Conservation (phyloP, 2,329 filamentous ascomycete species). For the Didymella sp. region DNA sequence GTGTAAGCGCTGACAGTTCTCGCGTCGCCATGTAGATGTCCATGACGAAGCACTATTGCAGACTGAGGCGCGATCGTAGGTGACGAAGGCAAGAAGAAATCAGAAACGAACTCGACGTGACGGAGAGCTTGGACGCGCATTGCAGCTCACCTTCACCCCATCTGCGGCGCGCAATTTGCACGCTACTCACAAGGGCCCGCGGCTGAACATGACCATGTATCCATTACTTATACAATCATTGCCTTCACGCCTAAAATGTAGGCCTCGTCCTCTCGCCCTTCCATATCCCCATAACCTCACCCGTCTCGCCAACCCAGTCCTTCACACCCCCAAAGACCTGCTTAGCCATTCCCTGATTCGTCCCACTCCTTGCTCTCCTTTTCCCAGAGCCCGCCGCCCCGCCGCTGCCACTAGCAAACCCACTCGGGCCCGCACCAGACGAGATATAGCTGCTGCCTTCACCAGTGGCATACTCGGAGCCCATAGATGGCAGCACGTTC, state of each 20-base stretch:
- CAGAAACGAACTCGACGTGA: background rate
- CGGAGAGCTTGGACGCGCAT: background rate
- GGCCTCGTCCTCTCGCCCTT: constrained; percentile 63
- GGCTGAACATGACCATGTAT: background rate
- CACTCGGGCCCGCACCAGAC: constrained; percentile 46
- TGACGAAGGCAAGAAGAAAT: too few relatives aligned
- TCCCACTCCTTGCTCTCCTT: constrained; percentile 58
- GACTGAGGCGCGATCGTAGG: background rate
- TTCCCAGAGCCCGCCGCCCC: constrained; percentile 34
- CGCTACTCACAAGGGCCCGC: background rate
- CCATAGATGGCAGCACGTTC: constrained; percentile 93
- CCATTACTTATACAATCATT: constrained; percentile 25
- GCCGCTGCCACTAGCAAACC: constrained; percentile 34
- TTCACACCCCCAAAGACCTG: constrained; percentile 65
- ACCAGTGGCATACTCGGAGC: constrained; percentile 73
- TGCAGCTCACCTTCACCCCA: background rate
- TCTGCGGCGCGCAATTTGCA: background rate
- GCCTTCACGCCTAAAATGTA: constrained; percentile 33
- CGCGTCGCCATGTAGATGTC: background rate
- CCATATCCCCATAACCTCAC: constrained; percentile 68
- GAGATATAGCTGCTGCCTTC: constrained; percentile 59
- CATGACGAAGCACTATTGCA: background rate
- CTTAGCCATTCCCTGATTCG: constrained; percentile 63
- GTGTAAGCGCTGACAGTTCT: background rate
- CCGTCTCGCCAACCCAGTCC: constrained; percentile 70